Conservation (phyloP, 2,329 filamentous ascomycete species). For the Elsinoe ampelina region DNA sequence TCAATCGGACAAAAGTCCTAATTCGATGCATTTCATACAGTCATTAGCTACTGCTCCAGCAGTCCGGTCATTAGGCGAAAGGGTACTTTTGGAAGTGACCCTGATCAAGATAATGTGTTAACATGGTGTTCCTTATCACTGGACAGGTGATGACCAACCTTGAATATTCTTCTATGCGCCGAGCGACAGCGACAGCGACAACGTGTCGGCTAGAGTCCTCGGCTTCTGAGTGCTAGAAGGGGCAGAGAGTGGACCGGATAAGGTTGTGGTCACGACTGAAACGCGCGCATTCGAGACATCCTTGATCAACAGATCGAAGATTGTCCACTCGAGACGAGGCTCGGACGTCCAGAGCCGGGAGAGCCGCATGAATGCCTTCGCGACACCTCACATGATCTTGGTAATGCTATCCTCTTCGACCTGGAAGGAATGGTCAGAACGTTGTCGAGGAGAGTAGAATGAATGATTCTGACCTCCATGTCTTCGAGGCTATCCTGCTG, state of each 20-base stretch:
- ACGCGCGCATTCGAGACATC: no score
- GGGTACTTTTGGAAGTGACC: not conserved
- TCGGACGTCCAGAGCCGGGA: not conserved
- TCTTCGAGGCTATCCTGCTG: conserved; percentile 97
- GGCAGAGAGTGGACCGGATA: no score
- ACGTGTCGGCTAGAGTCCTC: no score
- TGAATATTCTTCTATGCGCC: not conserved
- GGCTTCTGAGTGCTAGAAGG: no score
- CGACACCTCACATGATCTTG: conserved; percentile 48
- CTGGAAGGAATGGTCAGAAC: conserved; percentile 19
- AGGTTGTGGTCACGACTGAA: no score
- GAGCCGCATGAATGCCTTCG: not conserved
- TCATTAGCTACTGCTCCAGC: conserved; percentile 1
- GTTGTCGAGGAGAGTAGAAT: not conserved
- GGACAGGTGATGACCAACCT: not conserved
- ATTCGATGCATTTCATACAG: not conserved
- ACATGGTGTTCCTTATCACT: not conserved
- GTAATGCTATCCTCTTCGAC: conserved; percentile 34
- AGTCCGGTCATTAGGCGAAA: not conserved
- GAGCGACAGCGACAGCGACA: no score
- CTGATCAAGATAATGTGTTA: not conserved
- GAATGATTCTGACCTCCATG: conserved; percentile 72
- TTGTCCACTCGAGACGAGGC: no score
- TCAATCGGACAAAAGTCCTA: not conserved
- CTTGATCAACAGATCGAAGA: no score